phyloP scores from a whole-genome alignment of 2,329 filamentous ascomycete species.

The Ceratocystiopsis minuta region DNA sequence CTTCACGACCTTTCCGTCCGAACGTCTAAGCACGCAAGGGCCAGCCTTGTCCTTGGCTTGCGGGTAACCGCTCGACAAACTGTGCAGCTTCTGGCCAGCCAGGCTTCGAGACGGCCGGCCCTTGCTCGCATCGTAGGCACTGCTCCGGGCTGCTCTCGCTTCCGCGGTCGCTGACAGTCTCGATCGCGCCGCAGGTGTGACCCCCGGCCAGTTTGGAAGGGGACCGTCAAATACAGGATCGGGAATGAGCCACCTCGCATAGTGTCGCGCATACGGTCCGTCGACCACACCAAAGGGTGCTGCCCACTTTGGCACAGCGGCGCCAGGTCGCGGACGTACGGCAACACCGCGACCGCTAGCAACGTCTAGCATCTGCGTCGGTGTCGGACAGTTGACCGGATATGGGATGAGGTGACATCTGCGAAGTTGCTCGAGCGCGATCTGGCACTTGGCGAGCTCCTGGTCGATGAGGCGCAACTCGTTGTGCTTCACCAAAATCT shows the following conservation, averaged over 20 bases:
- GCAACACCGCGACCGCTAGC: slow-evolving; percentile 58
- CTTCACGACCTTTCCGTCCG: slow-evolving; percentile 74
- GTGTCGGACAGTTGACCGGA: slow-evolving; percentile 50
- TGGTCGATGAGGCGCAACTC: slow-evolving; percentile 89
- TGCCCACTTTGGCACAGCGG: slow-evolving; percentile 55
- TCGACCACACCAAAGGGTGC: slow-evolving; percentile 81
- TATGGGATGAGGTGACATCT: slow-evolving; percentile 86
- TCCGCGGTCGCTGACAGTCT: slow-evolving; percentile 35
- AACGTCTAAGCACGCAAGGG: slow-evolving; percentile 69
- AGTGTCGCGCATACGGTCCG: slow-evolving; percentile 86
- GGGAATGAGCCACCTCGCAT: slow-evolving; percentile 85
- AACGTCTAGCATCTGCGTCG: slow-evolving; percentile 50
- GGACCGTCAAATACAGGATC: slow-evolving; percentile 71
- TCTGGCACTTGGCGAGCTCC: slow-evolving; percentile 87
- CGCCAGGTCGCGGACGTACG: slow-evolving; percentile 41
- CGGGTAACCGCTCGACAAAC: slow-evolving; percentile 52
- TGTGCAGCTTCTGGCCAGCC: slow-evolving; percentile 45
- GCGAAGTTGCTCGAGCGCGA: slow-evolving; percentile 81
- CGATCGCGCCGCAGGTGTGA: slow-evolving; percentile 21
- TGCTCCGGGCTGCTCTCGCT: slow-evolving; percentile 65
- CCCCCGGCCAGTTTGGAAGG: slow-evolving; percentile 26
- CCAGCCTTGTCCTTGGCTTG: slow-evolving; percentile 65
- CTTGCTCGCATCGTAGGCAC: slow-evolving; percentile 41
- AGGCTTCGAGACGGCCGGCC: slow-evolving; percentile 29
- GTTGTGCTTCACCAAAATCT: slow-evolving; percentile 85